phyloP scores from a whole-genome alignment of 139 green algal species.

The Trebouxia sp. region DNA sequence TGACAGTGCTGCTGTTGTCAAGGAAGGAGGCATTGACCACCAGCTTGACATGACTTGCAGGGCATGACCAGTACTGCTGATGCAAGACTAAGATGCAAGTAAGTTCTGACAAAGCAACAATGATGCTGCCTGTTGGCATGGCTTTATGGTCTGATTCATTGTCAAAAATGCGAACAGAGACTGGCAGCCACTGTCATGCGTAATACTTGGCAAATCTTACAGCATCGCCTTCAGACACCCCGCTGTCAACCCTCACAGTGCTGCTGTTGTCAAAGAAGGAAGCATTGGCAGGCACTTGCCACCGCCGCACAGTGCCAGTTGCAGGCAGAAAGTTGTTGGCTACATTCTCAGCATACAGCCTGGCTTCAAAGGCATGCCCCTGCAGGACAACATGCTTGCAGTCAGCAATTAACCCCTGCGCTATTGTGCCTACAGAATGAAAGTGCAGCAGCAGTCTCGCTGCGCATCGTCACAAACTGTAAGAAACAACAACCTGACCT shows the following conservation, averaged over 20 bases:
- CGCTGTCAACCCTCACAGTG: conserved; percentile 66
- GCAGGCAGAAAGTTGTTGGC: conserved; percentile 72
- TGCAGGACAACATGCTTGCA: background rate
- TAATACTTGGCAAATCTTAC: conserved; percentile 39
- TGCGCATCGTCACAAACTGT: too few species aligned
- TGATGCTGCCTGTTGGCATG: too few species aligned
- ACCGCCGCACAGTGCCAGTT: conserved; percentile 52
- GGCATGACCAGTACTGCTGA: too few species aligned
- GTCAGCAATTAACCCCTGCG: background rate
- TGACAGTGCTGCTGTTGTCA: conserved; percentile 31
- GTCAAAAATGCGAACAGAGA: too few species aligned
- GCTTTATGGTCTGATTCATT: too few species aligned
- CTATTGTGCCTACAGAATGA: background rate
- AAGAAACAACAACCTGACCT: too few species aligned
- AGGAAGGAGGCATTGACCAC: conserved; percentile 35
- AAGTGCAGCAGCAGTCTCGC: background rate
- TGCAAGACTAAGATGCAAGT: too few species aligned
- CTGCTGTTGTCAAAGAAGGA: conserved; percentile 35
- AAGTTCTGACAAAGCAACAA: too few species aligned
- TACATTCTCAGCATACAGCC: conserved; percentile 88
- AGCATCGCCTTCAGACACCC: conserved; percentile 60
- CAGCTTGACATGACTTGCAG: too few species aligned
- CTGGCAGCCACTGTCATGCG: too few species aligned
- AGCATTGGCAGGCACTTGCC: conserved; percentile 36
- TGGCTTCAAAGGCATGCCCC: conserved; percentile 84